Evolutionary conservation across 352 stramenopile species (phyloP).

Genomic region (Phytopythium vexans): DNA sequence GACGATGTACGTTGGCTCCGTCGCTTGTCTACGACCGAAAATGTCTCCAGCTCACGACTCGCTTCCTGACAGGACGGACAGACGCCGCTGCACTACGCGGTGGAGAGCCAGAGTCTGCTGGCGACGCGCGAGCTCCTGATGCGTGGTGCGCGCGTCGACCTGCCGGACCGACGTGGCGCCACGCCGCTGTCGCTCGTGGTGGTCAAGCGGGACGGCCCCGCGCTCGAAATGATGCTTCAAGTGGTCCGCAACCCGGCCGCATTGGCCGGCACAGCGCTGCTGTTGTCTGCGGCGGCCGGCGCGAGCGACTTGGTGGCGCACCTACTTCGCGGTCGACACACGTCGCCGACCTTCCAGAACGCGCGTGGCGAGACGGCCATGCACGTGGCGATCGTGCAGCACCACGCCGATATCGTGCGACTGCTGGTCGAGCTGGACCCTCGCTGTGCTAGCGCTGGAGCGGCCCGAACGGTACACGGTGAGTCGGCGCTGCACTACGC

Average conservation of each 20-base stretch:
- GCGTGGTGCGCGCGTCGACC: conserved; percentile 12
- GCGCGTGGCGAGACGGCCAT: conserved; percentile 25
- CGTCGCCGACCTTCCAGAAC: conserved; percentile 22
- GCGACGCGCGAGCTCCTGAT: conserved; percentile 14
- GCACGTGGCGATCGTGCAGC: conserved; percentile 30
- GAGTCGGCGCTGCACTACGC: conserved; percentile 31
- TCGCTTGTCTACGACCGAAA: neutral
- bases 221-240: conserved; percentile 1
- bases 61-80: conserved; percentile 6
- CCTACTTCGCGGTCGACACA: conserved; percentile 20
- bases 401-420: conserved; percentile 8
- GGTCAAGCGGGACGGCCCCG: neutral
- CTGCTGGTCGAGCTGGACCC: conserved; percentile 5
- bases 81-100: conserved; percentile 4
- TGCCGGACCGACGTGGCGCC: conserved; percentile 2
- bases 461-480: conserved; percentile 14
- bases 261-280: conserved; percentile 19
- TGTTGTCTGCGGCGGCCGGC: conserved; percentile 23
- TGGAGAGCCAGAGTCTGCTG: conserved; percentile 9
- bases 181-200: conserved; percentile 10
- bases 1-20: conserved; percentile 7
- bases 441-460: conserved; percentile 10
- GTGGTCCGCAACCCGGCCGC: neutral
- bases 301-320: conserved; percentile 20
- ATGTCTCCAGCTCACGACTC: conserved; percentile 3